Conservation (phyloP, 192 early-diverging fungal species). For the Phlyctochytrium planicorne region DNA sequence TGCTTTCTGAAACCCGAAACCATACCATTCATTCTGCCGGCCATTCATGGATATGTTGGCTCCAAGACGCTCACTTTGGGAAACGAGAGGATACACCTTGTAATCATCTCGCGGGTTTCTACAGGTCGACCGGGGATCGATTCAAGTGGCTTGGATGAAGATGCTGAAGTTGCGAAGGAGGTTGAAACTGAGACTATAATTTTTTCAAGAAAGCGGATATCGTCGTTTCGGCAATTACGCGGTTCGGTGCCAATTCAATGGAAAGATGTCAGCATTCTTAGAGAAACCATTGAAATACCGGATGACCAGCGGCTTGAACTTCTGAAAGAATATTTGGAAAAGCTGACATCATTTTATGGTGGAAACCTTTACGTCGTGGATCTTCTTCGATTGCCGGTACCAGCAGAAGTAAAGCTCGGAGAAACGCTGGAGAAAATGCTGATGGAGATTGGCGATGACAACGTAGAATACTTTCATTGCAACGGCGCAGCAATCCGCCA, state of each 20-base stretch:
- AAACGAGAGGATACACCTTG: conserved; percentile 1
- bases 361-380: not conserved
- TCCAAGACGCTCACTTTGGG: conserved; percentile 16
- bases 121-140: conserved; percentile 20
- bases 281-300: too few relatives aligned
- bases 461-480: not conserved
- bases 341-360: not conserved
- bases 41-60: conserved; percentile 17
- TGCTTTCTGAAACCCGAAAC: not conserved
- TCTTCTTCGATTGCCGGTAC: not conserved
- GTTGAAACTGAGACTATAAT: conserved; percentile 26
- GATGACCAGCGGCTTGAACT: not conserved
- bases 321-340: not conserved
- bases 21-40: conserved; percentile 21
- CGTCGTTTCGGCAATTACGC: conserved; percentile 21
- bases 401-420: not conserved
- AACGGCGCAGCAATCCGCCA: not conserved
- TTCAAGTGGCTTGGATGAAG: conserved; percentile 15
- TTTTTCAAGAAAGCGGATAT: not conserved
- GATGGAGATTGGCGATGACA: conserved; percentile 1
- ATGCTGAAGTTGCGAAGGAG: conserved; percentile 20
- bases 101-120: conserved; percentile 16
- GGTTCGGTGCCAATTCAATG: conserved; percentile 18
- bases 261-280: not conserved
- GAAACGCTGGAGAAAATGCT: not conserved